Evolutionary conservation across 1,284 basidiomycete genomes (phyloP).

Genomic region (Ustilago nuda): DNA sequence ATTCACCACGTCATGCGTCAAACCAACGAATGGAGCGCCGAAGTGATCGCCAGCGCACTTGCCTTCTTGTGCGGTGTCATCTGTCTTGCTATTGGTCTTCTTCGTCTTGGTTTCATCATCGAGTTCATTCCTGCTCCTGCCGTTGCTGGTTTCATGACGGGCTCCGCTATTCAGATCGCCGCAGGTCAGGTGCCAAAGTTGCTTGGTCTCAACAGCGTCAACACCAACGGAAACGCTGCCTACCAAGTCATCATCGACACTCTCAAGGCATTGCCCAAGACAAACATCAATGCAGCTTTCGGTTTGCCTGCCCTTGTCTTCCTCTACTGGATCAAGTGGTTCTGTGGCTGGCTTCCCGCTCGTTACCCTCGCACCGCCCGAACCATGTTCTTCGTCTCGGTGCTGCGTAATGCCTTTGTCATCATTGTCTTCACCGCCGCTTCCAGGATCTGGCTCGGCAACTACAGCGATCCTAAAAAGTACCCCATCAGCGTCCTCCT

Average conservation of each 20-base stretch:
- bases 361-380: slow-evolving; percentile 81
- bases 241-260: slow-evolving; percentile 92
- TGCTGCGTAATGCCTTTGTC: slow-evolving; percentile 66
- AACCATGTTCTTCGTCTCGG: slow-evolving; percentile 71
- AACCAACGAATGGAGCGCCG: slow-evolving; percentile 60
- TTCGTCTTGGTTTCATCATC: slow-evolving; percentile 92
- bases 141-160: slow-evolving; percentile 83
- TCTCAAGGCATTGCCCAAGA: slow-evolving; percentile 81
- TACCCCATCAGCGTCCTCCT: slow-evolving; percentile 88
- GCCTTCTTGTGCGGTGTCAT: slow-evolving; percentile 92
- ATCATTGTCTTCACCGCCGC: slow-evolving; percentile 74
- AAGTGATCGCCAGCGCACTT: slow-evolving; percentile 85
- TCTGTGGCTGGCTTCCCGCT: slow-evolving; percentile 75
- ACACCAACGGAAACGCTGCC: slow-evolving; percentile 72
- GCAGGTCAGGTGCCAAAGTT: slow-evolving; percentile 67
- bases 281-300: slow-evolving; percentile 86
- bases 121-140: slow-evolving; percentile 94
- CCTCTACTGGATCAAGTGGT: slow-evolving; percentile 81
- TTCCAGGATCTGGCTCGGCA: slow-evolving; percentile 62
- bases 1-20: slow-evolving; percentile 48
- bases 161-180: slow-evolving; percentile 67
- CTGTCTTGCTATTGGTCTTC: slow-evolving; percentile 89
- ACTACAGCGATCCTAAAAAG: slow-evolving; percentile 72
- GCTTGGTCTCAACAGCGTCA: slow-evolving; percentile 58
- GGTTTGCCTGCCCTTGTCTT: slow-evolving; percentile 81